Percentiles rank a stretch among this genome's conserved stretches.
phyloP scores from a whole-genome alignment of 768 basidiomycete species.

The Hypsizygus marmoreus region DNA sequence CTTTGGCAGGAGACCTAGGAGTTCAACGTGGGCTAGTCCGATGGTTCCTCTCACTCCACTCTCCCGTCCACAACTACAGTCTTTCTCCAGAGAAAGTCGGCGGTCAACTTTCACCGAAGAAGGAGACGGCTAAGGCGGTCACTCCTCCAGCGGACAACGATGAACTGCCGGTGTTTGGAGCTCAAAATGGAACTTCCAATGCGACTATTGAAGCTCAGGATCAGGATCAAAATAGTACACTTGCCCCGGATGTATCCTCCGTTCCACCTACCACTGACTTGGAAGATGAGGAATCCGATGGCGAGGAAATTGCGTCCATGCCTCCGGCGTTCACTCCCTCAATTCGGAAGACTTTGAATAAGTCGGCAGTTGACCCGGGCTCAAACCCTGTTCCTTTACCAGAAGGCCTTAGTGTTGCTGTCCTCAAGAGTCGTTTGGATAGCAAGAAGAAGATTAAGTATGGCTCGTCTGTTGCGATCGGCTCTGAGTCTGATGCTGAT shows the following conservation, averaged over 20 bases:
- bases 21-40: constrained; percentile 74
- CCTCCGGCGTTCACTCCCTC: constrained; percentile 72
- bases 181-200: constrained; percentile 4
- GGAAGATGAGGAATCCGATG: constrained; percentile 25
- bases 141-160: constrained; percentile 26
- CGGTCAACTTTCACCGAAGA: constrained; percentile 7
- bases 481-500: constrained; percentile 12
- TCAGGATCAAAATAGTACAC: background rate
- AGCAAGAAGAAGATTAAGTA: constrained; percentile 78
- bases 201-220: background rate
- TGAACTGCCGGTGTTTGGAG: constrained; percentile 31
- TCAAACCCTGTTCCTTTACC: constrained; percentile 46
- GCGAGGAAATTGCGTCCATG: constrained; percentile 37
- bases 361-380: constrained; percentile 26
- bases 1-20: constrained; percentile 70
- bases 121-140: constrained; percentile 4
- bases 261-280: constrained; percentile 32
- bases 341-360: constrained; percentile 55
- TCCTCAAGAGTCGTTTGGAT: constrained; percentile 60
- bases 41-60: constrained; percentile 69
- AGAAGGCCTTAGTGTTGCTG: constrained; percentile 54
- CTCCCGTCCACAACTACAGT: constrained; percentile 46
- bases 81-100: constrained; percentile 54
- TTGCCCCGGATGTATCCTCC: constrained; percentile 32
- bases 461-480: constrained; percentile 21